Evolutionary conservation across 2,329 filamentous ascomycete species (phyloP).

Genomic region (Fusarium scirpi): DNA sequence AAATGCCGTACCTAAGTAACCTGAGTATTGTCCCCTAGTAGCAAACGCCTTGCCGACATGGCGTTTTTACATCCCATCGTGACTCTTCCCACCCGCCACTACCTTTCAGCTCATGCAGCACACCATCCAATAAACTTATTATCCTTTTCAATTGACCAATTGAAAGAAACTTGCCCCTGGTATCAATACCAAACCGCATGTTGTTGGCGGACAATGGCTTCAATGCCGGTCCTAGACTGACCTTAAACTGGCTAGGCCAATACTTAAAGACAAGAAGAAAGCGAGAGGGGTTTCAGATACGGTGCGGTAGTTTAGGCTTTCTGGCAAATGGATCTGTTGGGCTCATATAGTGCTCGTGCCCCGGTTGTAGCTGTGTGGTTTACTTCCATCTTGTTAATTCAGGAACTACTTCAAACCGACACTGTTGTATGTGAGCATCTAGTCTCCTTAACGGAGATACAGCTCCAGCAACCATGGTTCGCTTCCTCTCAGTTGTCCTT

Average conservation of each 20-base stretch:
- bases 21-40: too few species aligned
- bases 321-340: neutral
- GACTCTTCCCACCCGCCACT: conserved; percentile 23
- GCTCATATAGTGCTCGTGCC: conserved; percentile 20
- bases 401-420: neutral
- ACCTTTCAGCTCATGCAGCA: conserved; percentile 41
- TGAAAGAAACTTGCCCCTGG: conserved; percentile 20
- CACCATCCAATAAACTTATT: conserved; percentile 7
- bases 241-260: conserved; percentile 12
- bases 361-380: neutral
- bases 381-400: neutral
- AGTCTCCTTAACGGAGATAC: neutral
- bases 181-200: conserved; percentile 10
- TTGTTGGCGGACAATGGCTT: conserved; percentile 15
- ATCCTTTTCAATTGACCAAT: conserved; percentile 27
- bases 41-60: conserved; percentile 12
- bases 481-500: conserved; percentile 11
- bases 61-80: conserved; percentile 35
- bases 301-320: conserved; percentile 11
- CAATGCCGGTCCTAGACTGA: conserved; percentile 2
- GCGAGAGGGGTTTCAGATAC: conserved; percentile 1
- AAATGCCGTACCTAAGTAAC: neutral
- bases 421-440: neutral
- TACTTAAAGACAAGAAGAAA: neutral
- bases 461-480: conserved; percentile 21